A percentile compares a stretch with the other conserved stretches of the same genome.
phyloP scores from a whole-genome alignment of 768 basidiomycete genomes.

The Suillus placidus region DNA sequence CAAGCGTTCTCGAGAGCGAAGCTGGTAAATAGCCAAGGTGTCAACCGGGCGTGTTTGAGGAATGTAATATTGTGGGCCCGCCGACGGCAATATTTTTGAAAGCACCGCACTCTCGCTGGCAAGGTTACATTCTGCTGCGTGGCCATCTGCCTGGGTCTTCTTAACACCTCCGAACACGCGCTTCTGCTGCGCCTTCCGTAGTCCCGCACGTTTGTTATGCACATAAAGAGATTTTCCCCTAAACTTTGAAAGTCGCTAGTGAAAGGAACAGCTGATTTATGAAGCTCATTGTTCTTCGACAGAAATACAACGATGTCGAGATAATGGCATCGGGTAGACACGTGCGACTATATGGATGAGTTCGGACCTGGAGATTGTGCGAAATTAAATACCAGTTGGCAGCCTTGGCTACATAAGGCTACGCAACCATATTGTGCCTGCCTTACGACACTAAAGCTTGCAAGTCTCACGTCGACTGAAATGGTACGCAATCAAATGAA shows the following conservation, averaged over 20 bases:
- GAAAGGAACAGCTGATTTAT: not conserved
- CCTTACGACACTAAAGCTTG: not conserved
- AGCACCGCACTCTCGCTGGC: not conserved
- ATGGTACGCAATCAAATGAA: not conserved
- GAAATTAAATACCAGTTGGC: not conserved
- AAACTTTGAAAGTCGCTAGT: not conserved
- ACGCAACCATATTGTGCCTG: not conserved
- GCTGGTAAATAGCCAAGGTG: not conserved
- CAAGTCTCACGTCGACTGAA: slow-evolving; percentile 1
- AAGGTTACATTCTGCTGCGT: not conserved
- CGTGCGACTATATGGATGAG: not conserved
- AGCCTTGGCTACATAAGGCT: slow-evolving; percentile 1
- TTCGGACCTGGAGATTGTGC: slow-evolving; percentile 1
- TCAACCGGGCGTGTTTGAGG: not conserved
- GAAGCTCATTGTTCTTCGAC: not conserved
- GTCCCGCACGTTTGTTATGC: not conserved
- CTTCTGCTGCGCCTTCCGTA: not conserved
- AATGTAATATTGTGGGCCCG: not conserved
- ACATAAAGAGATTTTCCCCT: not conserved
- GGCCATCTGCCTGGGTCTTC: not conserved
- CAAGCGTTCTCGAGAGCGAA: not conserved
- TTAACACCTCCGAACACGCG: slow-evolving; percentile 4
- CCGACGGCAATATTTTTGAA: not conserved
- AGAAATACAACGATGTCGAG: not conserved
- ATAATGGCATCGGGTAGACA: not conserved